These are phyloP conservation scores for Oryza australiensis DNA, from an alignment of 176 grass and related monocot species.

Conservation along the genomic window DNA sequence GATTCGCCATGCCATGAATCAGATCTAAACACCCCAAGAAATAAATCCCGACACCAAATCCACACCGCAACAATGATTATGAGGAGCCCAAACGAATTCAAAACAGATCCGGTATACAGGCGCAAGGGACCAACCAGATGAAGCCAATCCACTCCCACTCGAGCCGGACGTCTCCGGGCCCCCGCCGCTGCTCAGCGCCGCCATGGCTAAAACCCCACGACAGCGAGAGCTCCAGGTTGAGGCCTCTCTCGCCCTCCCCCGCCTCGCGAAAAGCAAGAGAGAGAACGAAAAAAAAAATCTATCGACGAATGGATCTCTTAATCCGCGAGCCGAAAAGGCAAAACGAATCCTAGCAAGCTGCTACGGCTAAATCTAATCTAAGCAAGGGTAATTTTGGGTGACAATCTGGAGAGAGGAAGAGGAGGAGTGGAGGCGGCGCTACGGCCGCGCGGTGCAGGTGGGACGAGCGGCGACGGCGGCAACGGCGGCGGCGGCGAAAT, in stretches of 20 bases:
- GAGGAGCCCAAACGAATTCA: background rate
- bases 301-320: background rate
- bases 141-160: too few relatives aligned
- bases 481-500: too few relatives aligned
- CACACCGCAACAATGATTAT: background rate
- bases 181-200: background rate
- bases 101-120: background rate
- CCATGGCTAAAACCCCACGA: slow-evolving; percentile 6
- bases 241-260: too few relatives aligned
- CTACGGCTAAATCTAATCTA: background rate
- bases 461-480: too few relatives aligned
- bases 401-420: background rate
- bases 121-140: background rate
- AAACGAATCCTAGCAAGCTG: background rate
- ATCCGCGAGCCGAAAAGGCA: background rate
- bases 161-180: background rate
- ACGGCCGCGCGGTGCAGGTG: too few relatives aligned
- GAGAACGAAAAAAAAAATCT: background rate
- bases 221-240: background rate
- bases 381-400: background rate
- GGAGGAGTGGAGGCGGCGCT: too few relatives aligned
- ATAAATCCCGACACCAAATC: background rate
- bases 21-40: background rate
- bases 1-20: background rate
- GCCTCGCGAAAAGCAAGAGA: background rate